A percentile compares a stretch with the other conserved stretches of the same genome.
These are phyloP conservation scores for Incumbomyces lentus DNA, from an alignment of 2,329 filamentous ascomycete genomes.

Conservation along the genomic window DNA sequence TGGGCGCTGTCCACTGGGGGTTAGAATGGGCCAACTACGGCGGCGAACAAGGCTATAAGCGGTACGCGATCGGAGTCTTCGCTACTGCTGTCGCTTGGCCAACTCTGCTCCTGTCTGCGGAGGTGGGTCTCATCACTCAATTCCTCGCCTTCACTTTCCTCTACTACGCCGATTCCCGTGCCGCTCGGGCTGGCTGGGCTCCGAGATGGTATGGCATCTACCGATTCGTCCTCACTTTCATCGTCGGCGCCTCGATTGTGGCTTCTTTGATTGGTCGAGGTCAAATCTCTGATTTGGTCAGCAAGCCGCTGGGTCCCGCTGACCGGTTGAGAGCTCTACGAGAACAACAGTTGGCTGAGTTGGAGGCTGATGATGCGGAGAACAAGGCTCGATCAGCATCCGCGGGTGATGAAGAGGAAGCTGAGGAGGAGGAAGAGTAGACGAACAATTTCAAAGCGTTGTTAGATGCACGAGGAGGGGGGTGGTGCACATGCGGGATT, in stretches of 20 bases:
- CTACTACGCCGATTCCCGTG: slow-evolving; percentile 74
- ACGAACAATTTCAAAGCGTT: not conserved
- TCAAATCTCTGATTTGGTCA: slow-evolving; percentile 55
- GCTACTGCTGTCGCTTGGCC: slow-evolving; percentile 81
- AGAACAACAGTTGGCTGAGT: slow-evolving; percentile 35
- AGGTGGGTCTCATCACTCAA: slow-evolving; percentile 76
- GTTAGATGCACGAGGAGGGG: not conserved
- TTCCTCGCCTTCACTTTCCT: slow-evolving; percentile 76
- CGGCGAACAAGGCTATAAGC: slow-evolving; percentile 58
- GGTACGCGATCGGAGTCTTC: slow-evolving; percentile 73
- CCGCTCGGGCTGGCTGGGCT: slow-evolving; percentile 63
- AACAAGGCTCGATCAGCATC: slow-evolving; percentile 21
- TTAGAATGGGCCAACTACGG: slow-evolving; percentile 68
- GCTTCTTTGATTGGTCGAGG: slow-evolving; percentile 72
- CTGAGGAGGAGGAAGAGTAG: slow-evolving; percentile 17
- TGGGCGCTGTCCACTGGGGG: slow-evolving; percentile 90
- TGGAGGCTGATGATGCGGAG: slow-evolving; percentile 34
- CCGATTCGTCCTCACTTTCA: slow-evolving; percentile 82
- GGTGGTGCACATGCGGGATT: not conserved
- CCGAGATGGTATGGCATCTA: slow-evolving; percentile 81
- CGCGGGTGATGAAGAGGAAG: slow-evolving; percentile 20
- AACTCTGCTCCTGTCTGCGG: slow-evolving; percentile 70
- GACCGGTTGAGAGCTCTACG: slow-evolving; percentile 42
- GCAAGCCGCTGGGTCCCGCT: slow-evolving; percentile 32
- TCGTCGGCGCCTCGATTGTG: slow-evolving; percentile 75